A percentile compares a stretch with the other conserved stretches of the same genome.
Evolutionary conservation across 306 rosid genomes (phyloP).

Genomic region (Rosa multiflora): DNA sequence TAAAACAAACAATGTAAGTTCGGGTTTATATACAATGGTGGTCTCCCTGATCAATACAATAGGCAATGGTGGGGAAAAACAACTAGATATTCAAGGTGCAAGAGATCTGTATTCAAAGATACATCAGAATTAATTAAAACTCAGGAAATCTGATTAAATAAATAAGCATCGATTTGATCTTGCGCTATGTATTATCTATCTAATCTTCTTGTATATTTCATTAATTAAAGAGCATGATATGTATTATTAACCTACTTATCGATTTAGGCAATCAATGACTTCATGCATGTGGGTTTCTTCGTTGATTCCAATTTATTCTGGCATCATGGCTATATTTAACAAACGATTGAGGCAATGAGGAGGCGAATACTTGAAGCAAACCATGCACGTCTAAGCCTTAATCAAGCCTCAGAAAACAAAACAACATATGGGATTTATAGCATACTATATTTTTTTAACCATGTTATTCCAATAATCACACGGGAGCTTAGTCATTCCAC

Average conservation of each 20-base stretch:
- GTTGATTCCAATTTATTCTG: background rate
- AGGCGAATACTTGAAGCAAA: background rate
- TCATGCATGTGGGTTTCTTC: background rate
- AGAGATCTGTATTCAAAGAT: background rate
- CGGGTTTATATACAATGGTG: background rate
- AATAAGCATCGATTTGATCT: background rate
- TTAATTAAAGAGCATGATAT: background rate
- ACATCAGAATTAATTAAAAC: background rate
- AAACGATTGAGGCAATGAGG: no score
- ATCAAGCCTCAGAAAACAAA: background rate
- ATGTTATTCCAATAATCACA: no score
- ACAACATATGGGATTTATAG: background rate
- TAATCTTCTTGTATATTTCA: background rate
- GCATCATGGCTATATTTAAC: conserved; percentile 1
- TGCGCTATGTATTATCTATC: background rate
- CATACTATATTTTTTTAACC: no score
- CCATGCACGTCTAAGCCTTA: background rate
- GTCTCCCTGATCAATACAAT: background rate
- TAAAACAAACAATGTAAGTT: background rate
- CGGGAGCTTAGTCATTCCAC: background rate
- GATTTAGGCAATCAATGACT: conserved; percentile 10
- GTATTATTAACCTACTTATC: background rate
- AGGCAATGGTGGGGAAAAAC: background rate
- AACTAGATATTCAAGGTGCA: background rate
- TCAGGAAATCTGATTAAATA: background rate